Evolutionary conservation across 2,329 filamentous ascomycete species (phyloP).

Genomic region (Diaporthe caulivora): DNA sequence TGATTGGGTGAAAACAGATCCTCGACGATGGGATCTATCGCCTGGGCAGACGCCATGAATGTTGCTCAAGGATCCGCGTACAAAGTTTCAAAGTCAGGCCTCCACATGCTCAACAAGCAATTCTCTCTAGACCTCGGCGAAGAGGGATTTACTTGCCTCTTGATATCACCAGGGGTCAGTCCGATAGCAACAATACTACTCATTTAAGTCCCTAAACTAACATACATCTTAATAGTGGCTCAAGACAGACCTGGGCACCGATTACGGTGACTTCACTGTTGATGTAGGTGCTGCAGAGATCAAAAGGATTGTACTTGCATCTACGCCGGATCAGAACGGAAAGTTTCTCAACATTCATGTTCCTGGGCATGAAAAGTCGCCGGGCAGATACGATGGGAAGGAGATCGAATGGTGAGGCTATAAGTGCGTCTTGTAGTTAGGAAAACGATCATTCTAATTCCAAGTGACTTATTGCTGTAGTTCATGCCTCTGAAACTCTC

Average conservation of each 20-base stretch:
- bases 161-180: neutral
- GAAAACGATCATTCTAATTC: neutral
- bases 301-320: neutral
- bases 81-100: neutral
- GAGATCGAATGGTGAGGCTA: neutral
- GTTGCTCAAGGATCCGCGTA: neutral
- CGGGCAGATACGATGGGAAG: neutral
- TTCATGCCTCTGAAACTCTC: no score
- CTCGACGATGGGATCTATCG: slow-evolving; percentile 8
- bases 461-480: neutral
- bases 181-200: fast-evolving
- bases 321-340: neutral
- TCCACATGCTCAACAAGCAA: neutral
- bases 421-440: neutral
- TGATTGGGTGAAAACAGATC: neutral
- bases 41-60: slow-evolving; percentile 13
- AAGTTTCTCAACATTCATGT: slow-evolving; percentile 5
- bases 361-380: neutral
- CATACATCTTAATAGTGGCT: neutral
- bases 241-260: slow-evolving; percentile 6
- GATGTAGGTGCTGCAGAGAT: neutral
- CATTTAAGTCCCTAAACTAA: neutral
- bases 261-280: slow-evolving; percentile 2
- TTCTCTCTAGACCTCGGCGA: neutral
- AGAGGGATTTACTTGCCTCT: neutral